phyloP scores from a whole-genome alignment of 331 rosid species.

The Dryas integrifolia region DNA sequence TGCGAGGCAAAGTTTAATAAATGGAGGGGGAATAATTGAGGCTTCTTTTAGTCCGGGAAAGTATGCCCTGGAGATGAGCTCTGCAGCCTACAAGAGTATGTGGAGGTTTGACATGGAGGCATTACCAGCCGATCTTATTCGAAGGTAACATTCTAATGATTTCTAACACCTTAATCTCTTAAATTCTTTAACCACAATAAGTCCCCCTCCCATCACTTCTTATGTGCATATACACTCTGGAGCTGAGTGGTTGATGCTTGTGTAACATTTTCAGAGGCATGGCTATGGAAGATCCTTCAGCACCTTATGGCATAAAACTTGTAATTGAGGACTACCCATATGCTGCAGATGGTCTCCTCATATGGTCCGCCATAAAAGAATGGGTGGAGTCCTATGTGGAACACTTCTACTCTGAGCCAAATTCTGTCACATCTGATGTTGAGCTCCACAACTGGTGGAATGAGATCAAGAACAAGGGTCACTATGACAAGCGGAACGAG shows the following conservation, averaged over 20 bases:
- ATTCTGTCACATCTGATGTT: slow-evolving; percentile 50
- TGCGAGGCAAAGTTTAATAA: slow-evolving; percentile 76
- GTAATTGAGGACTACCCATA: slow-evolving; percentile 93
- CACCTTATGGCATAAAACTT: slow-evolving; percentile 73
- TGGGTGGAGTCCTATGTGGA: slow-evolving; percentile 79
- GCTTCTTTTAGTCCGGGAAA: slow-evolving; percentile 87
- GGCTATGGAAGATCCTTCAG: slow-evolving; percentile 82
- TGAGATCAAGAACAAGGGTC: slow-evolving; percentile 77
- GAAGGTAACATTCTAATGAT: slow-evolving; percentile 48
- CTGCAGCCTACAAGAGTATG: slow-evolving; percentile 72
- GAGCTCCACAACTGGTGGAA: slow-evolving; percentile 89
- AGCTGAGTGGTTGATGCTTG: slow-evolving; percentile 1
- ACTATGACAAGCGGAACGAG: slow-evolving; percentile 64
- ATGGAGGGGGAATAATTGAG: slow-evolving; percentile 93
- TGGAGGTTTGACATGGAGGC: slow-evolving; percentile 96
- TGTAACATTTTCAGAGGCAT: slow-evolving; percentile 61
- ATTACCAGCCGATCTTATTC: slow-evolving; percentile 86
- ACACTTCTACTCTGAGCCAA: slow-evolving; percentile 63
- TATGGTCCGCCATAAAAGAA: slow-evolving; percentile 90
- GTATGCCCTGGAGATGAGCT: slow-evolving; percentile 80
- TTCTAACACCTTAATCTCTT: neutral
- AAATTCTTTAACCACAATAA: neutral
- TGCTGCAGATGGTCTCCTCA: slow-evolving; percentile 86
- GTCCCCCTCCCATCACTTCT: too few species aligned
- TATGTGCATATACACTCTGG: too few species aligned